These are phyloP conservation scores for Hippophae gyantsensis DNA, from an alignment of 306 rosid genomes.

Conservation along the genomic window DNA sequence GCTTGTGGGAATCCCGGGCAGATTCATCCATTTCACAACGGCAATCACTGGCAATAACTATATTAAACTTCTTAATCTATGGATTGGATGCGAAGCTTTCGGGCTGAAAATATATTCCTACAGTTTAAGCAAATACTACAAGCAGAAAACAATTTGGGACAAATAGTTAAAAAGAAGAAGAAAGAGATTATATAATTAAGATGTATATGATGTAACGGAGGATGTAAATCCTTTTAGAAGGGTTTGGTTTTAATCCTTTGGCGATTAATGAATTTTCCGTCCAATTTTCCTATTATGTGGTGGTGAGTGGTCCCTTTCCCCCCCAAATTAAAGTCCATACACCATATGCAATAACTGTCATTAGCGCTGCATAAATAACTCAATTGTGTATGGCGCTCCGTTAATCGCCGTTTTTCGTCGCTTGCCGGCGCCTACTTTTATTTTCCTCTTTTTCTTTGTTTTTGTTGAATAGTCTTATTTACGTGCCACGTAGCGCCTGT, in stretches of 20 bases:
- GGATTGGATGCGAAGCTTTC: not conserved
- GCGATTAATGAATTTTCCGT: conserved; percentile 32
- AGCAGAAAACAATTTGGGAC: not conserved
- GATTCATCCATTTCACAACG: conserved; percentile 48
- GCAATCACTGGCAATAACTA: conserved; percentile 64
- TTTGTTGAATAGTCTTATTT: not conserved
- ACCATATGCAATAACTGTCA: not conserved
- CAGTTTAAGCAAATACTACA: conserved; percentile 1
- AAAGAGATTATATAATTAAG: no score
- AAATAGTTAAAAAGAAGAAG: not conserved
- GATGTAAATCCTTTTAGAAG: conserved; percentile 24
- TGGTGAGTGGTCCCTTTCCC: conserved; percentile 12
- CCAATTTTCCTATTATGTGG: conserved; percentile 10
- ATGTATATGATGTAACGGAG: conserved; percentile 14
- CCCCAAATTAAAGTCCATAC: no score
- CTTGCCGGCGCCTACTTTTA: not conserved
- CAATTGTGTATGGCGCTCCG: no score
- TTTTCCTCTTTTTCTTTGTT: not conserved
- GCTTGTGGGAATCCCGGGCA: conserved; percentile 36
- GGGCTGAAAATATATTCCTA: not conserved
- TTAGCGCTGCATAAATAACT: no score
- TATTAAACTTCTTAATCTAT: not conserved
- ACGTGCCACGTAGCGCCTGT: conserved; percentile 9
- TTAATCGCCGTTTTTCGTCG: not conserved
- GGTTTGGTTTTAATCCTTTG: conserved; percentile 23